Percentiles rank a stretch among this genome's conserved stretches.
phyloP scores from a whole-genome alignment of 495 filamentous ascomycete species.

The Penicillium canariense region DNA sequence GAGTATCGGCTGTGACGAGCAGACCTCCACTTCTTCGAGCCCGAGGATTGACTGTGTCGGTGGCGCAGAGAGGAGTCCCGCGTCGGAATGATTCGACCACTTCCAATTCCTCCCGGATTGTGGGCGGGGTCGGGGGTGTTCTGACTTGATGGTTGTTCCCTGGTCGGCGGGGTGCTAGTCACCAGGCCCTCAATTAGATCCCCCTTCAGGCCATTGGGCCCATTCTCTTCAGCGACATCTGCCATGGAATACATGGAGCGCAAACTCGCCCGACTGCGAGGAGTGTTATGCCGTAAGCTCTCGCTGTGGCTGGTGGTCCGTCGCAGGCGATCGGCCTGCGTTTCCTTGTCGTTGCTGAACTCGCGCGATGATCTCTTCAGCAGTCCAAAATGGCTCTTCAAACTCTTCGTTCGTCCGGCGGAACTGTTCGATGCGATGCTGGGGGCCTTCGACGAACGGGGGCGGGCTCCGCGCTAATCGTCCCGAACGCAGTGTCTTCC shows the following conservation, averaged over 20 bases:
- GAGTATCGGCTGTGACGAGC: constrained; percentile 41
- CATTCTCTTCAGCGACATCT: constrained; percentile 42
- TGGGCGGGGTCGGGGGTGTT: constrained; percentile 28
- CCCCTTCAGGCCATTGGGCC: constrained; percentile 19
- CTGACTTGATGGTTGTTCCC: constrained; percentile 28
- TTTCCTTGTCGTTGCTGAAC: constrained; percentile 35
- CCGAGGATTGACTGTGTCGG: constrained; percentile 40
- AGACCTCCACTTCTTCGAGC: constrained; percentile 36
- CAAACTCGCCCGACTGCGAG: constrained; percentile 41
- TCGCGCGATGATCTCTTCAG: constrained; percentile 41
- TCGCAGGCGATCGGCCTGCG: constrained; percentile 31
- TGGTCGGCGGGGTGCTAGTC: constrained; percentile 26
- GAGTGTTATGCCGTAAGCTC: constrained; percentile 33
- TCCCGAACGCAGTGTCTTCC: constrained; percentile 42
- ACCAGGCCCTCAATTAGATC: constrained; percentile 20
- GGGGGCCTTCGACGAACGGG: constrained; percentile 37
- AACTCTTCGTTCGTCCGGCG: constrained; percentile 33
- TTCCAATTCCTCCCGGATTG: constrained; percentile 46
- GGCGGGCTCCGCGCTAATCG: constrained; percentile 42
- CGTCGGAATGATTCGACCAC: constrained; percentile 57
- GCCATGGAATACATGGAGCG: constrained; percentile 48
- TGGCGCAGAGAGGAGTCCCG: constrained; percentile 67
- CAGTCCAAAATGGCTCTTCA: constrained; percentile 35
- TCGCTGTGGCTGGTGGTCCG: constrained; percentile 42
- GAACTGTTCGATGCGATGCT: constrained; percentile 46